A percentile compares a stretch with the other conserved stretches of the same genome.
Conservation (phyloP, 2,329 filamentous ascomycete species). For the Phaeosphaeria sp. region DNA sequence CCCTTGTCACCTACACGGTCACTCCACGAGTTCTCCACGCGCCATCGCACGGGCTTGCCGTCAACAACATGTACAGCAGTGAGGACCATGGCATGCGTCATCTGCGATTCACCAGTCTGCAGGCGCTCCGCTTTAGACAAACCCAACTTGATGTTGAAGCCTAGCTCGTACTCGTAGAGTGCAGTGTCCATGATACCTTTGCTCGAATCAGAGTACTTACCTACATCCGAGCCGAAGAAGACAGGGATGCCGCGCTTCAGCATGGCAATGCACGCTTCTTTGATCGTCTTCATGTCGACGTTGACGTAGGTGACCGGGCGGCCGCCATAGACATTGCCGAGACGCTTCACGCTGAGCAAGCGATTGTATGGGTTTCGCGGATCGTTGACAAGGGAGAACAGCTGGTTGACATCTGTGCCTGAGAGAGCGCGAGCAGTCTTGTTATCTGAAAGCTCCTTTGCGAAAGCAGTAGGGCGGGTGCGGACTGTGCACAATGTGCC, state of each 20-base stretch:
- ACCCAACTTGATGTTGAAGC: constrained; percentile 77
- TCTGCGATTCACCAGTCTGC: constrained; percentile 74
- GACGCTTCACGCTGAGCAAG: constrained; percentile 75
- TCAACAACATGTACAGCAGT: constrained; percentile 80
- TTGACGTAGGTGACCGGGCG: constrained; percentile 82
- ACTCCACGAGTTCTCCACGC: constrained; percentile 89
- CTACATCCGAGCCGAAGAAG: constrained; percentile 90
- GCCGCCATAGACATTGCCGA: constrained; percentile 83
- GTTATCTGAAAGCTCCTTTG: constrained; percentile 69
- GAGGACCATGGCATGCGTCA: constrained; percentile 94
- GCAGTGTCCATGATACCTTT: constrained; percentile 81
- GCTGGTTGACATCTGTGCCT: constrained; percentile 66
- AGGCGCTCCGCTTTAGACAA: constrained; percentile 80
- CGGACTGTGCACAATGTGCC: constrained; percentile 68
- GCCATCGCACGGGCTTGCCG: constrained; percentile 75
- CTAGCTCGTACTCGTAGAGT: constrained; percentile 79
- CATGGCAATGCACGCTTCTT: constrained; percentile 76
- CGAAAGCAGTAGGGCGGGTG: constrained; percentile 74
- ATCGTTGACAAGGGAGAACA: constrained; percentile 86
- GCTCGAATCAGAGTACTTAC: constrained; percentile 73
- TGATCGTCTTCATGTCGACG: constrained; percentile 75
- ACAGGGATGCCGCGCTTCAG: constrained; percentile 78
- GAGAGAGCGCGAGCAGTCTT: constrained; percentile 64
- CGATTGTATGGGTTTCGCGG: constrained; percentile 77
- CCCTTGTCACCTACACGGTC: constrained; percentile 73